A percentile compares a stretch with the other conserved stretches of the same genome.
Conservation (phyloP, 2,329 filamentous ascomycete genomes). For the Pyrenophora tritici-repentis region DNA sequence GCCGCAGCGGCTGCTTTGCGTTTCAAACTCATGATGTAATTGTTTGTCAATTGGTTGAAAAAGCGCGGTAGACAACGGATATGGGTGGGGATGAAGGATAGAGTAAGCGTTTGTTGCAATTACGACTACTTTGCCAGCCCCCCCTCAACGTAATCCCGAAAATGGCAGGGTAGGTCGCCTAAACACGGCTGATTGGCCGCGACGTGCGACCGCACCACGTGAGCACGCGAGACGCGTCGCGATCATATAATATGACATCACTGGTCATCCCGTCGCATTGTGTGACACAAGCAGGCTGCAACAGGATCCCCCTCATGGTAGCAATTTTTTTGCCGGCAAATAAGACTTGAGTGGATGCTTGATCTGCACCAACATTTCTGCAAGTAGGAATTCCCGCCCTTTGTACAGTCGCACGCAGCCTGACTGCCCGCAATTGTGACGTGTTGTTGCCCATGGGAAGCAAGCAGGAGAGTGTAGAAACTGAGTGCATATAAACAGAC, state of each 20-base stretch:
- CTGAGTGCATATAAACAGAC: slow-evolving; percentile 18
- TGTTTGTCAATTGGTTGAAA: slow-evolving; percentile 13
- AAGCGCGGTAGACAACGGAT: background rate
- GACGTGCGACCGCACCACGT: slow-evolving; percentile 4
- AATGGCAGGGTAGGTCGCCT: slow-evolving; percentile 7
- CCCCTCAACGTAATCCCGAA: slow-evolving; percentile 17
- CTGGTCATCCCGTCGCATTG: background rate
- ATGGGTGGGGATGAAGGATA: background rate
- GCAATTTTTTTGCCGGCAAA: slow-evolving; percentile 9
- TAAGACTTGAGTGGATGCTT: slow-evolving; percentile 5
- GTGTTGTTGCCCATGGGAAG: slow-evolving; percentile 19
- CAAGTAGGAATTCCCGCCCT: background rate
- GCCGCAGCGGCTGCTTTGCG: slow-evolving; percentile 55
- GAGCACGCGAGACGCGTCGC: slow-evolving; percentile 19
- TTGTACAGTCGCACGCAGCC: background rate
- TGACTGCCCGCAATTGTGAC: slow-evolving; percentile 19
- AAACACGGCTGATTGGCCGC: slow-evolving; percentile 20
- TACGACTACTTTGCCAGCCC: slow-evolving; percentile 17
- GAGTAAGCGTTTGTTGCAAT: background rate
- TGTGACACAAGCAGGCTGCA: slow-evolving; percentile 21
- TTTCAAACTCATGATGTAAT: slow-evolving; percentile 54
- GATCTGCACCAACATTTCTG: slow-evolving; percentile 14
- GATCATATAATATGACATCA: slow-evolving; percentile 28
- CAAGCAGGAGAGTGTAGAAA: slow-evolving; percentile 16
- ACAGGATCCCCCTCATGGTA: background rate